Evolutionary conservation across 306 rosid genomes (phyloP).

Genomic region (Glycine tomentella): DNA sequence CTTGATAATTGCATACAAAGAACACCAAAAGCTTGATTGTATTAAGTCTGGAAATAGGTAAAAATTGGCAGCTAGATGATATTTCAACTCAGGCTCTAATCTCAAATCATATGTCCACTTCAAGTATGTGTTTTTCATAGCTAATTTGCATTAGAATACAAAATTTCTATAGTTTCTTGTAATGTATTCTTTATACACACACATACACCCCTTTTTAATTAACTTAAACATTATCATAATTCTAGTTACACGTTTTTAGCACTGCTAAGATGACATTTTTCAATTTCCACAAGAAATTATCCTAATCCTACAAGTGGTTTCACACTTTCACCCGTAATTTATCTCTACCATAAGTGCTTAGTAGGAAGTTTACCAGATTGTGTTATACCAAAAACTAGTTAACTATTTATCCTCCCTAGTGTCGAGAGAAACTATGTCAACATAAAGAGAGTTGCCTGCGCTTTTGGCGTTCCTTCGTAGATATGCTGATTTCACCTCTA

Average conservation of each 20-base stretch:
- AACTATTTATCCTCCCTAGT: not conserved
- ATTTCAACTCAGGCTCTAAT: constrained; percentile 9
- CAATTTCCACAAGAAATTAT: too few species aligned
- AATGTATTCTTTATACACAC: too few species aligned
- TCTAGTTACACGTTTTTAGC: too few species aligned
- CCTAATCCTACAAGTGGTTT: too few species aligned
- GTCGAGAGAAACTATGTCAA: constrained; percentile 4
- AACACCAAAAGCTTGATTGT: too few species aligned
- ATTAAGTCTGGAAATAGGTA: not conserved
- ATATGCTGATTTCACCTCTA: too few species aligned
- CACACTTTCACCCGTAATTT: not conserved
- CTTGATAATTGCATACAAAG: too few species aligned
- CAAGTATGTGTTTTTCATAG: constrained; percentile 8
- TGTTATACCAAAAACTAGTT: not conserved
- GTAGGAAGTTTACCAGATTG: constrained; percentile 5
- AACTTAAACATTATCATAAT: too few species aligned
- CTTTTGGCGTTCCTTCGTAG: too few species aligned
- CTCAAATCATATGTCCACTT: constrained; percentile 22
- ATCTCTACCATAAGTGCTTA: not conserved
- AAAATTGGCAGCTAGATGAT: not conserved
- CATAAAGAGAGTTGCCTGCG: constrained; percentile 6
- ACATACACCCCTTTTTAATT: too few species aligned
- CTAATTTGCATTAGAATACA: too few species aligned
- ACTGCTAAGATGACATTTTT: not conserved
- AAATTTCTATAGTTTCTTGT: too few species aligned